phyloP scores from a whole-genome alignment of 2,329 filamentous ascomycete genomes.

The Dothistroma septosporum region DNA sequence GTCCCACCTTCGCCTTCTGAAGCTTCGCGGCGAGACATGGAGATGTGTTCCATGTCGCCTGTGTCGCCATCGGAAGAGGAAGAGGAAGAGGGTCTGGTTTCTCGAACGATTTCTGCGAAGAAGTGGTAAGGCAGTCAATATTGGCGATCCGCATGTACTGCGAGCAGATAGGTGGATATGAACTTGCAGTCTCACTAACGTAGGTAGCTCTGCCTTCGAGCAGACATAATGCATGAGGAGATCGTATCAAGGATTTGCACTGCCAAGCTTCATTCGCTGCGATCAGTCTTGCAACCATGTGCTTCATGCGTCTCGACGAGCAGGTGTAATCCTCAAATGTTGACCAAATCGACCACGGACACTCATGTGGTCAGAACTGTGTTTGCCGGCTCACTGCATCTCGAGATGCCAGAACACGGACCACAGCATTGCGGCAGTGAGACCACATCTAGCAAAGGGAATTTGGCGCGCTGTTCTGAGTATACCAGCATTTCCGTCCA shows the following conservation, averaged over 20 bases:
- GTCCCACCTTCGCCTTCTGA: not conserved
- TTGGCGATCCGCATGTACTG: not conserved
- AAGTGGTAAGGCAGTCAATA: not conserved
- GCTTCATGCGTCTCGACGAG: not conserved
- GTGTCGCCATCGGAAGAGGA: conserved; percentile 1
- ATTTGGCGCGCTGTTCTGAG: not conserved
- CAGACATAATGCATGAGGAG: not conserved
- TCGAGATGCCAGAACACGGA: not conserved
- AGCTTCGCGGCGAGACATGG: not conserved
- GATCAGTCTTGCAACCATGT: not conserved
- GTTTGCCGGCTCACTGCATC: not conserved
- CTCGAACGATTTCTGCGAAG: not conserved
- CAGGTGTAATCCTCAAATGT: not conserved
- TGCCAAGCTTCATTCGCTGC: not conserved
- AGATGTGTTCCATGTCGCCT: conserved; percentile 1
- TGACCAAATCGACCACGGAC: not conserved
- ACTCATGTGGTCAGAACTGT: not conserved
- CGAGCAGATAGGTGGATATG: not conserved
- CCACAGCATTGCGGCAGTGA: not conserved
- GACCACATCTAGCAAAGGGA: not conserved
- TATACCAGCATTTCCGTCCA: not conserved
- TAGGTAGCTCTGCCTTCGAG: not conserved
- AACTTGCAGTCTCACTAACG: not conserved
- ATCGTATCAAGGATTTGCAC: not conserved
- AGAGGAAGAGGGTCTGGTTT: not conserved